A percentile compares a stretch with the other conserved stretches of the same genome.
phyloP scores from a whole-genome alignment of 2,329 filamentous ascomycete genomes.

The Neonectria ditissima region DNA sequence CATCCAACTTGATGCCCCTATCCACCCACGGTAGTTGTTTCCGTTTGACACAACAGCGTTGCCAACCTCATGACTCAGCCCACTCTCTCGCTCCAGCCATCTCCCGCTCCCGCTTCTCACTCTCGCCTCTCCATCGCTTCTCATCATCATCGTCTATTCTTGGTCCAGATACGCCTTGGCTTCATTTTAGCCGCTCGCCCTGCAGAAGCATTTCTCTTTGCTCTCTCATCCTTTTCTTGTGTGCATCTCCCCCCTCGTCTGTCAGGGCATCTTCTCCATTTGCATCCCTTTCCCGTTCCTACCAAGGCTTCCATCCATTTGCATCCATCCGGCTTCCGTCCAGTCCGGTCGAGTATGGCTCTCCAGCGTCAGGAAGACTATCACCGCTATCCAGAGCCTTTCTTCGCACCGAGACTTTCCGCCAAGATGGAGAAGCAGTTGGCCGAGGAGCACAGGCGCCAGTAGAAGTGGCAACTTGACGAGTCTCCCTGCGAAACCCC shows the following conservation, averaged over 20 bases:
- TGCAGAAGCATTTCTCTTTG: neutral
- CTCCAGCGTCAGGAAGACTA: constrained; percentile 37
- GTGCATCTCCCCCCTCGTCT: neutral
- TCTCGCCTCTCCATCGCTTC: neutral
- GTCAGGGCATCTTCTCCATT: neutral
- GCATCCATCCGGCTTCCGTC: constrained; percentile 5
- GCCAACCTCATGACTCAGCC: neutral
- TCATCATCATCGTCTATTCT: constrained; percentile 20
- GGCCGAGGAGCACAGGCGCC: constrained; percentile 12
- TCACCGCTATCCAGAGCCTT: constrained; percentile 14
- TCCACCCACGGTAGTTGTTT: neutral
- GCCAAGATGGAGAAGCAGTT: constrained; percentile 38
- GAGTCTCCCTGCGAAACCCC: constrained; percentile 4
- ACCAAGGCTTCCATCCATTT: neutral
- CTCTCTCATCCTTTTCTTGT: neutral
- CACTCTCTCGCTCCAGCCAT: too few species aligned
- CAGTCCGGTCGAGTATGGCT: constrained; percentile 40
- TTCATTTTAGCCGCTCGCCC: constrained; percentile 9
- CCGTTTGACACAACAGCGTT: neutral
- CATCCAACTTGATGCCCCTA: neutral
- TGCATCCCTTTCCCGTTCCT: neutral
- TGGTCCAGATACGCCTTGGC: neutral
- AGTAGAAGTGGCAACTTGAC: constrained; percentile 35
- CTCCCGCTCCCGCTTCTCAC: neutral
- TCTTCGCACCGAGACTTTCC: constrained; percentile 26